phyloP scores from a whole-genome alignment of 2,329 filamentous ascomycete species.

The Claviceps monticola region DNA sequence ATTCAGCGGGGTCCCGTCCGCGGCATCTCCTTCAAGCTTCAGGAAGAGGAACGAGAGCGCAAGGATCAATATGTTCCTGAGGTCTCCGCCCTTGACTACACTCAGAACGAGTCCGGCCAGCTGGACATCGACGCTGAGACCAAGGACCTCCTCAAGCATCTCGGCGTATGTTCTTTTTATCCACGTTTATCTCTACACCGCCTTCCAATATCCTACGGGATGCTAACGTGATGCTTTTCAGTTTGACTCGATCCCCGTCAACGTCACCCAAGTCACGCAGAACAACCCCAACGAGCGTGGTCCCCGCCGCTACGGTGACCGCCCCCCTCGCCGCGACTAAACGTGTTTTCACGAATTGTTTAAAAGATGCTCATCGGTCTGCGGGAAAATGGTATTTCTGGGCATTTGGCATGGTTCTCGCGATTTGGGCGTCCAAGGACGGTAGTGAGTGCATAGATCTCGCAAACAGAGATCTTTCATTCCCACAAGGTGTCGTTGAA shows the following conservation, averaged over 20 bases:
- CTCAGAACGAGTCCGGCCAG: constrained; percentile 84
- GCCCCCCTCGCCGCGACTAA: constrained; percentile 26
- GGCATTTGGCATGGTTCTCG: constrained; percentile 29
- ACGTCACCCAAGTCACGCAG: constrained; percentile 82
- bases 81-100: constrained; percentile 96
- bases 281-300: constrained; percentile 71
- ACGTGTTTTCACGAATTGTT: neutral
- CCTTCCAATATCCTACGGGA: neutral
- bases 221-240: constrained; percentile 27
- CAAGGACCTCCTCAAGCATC: constrained; percentile 97
- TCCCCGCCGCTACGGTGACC: constrained; percentile 62
- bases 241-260: constrained; percentile 98
- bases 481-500: constrained; percentile 80
- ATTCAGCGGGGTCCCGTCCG: constrained; percentile 98
- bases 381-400: constrained; percentile 24
- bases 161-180: constrained; percentile 65
- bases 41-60: constrained; percentile 99
- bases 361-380: constrained; percentile 8
- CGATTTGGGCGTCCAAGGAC: constrained; percentile 44
- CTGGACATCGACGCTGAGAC: constrained; percentile 95
- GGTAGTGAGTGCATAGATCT: constrained; percentile 46
- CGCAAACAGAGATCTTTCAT: constrained; percentile 40
- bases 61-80: constrained; percentile 99
- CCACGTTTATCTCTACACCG: neutral
- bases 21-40: constrained; percentile 99